phyloP scores from a whole-genome alignment of 2,329 filamentous ascomycete genomes.

The Lecanicillium sp. region DNA sequence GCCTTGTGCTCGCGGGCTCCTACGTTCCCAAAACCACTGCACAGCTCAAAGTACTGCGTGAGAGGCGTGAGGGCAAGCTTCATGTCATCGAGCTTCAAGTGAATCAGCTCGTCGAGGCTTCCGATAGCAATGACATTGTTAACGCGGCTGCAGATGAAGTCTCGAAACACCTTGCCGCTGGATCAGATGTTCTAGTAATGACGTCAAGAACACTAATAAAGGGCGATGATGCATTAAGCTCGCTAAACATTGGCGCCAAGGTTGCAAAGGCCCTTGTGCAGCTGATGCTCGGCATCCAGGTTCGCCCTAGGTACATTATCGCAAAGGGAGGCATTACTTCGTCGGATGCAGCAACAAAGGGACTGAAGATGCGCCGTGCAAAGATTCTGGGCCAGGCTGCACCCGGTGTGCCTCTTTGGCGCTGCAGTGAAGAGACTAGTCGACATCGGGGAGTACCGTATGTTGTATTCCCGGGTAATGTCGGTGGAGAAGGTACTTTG shows the following conservation, averaged over 20 bases:
- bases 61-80: constrained; percentile 11
- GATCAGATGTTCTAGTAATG: constrained; percentile 36
- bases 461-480: constrained; percentile 51
- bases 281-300: constrained; percentile 33
- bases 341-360: constrained; percentile 48
- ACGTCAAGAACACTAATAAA: constrained; percentile 41
- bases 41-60: constrained; percentile 16
- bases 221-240: constrained; percentile 32
- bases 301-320: constrained; percentile 45
- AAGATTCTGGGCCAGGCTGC: constrained; percentile 47
- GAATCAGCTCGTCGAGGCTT: constrained; percentile 7
- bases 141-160: constrained; percentile 6
- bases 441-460: constrained; percentile 43
- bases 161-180: constrained; percentile 22
- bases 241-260: constrained; percentile 39
- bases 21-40: constrained; percentile 49
- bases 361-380: constrained; percentile 41
- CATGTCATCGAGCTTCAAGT: constrained; percentile 13
- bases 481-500: constrained; percentile 39
- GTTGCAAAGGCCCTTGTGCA: constrained; percentile 40
- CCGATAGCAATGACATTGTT: constrained; percentile 6
- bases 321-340: constrained; percentile 53
- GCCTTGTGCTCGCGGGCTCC: constrained; percentile 42
- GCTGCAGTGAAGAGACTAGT: constrained; percentile 41
- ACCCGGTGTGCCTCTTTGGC: constrained; percentile 48